phyloP scores from a whole-genome alignment of 805 yeast species.

The Debaryomyces castellii region DNA sequence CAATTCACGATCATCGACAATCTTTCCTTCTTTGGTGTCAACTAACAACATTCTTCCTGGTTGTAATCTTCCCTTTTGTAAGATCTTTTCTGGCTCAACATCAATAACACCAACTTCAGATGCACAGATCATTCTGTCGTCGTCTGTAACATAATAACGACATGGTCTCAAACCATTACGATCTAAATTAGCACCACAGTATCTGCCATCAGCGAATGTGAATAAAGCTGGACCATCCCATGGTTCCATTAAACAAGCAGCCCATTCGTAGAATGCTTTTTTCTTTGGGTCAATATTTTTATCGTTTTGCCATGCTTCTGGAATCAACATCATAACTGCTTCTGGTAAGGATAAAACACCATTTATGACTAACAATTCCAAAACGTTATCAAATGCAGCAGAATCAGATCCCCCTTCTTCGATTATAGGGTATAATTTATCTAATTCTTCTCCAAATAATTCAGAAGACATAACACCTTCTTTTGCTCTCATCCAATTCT shows the following conservation, averaged over 20 bases:
- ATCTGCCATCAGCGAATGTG: slow-evolving; percentile 95
- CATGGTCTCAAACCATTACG: slow-evolving; percentile 98
- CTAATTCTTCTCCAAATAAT: slow-evolving; percentile 88
- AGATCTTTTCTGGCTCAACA: slow-evolving; percentile 75
- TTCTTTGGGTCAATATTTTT: slow-evolving; percentile 83
- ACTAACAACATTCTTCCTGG: slow-evolving; percentile 97
- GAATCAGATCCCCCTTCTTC: slow-evolving; percentile 99
- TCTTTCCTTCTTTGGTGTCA: slow-evolving; percentile 88
- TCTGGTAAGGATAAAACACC: slow-evolving; percentile 93
- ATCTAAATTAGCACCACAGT: slow-evolving; percentile 97
- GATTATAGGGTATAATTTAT: slow-evolving; percentile 87
- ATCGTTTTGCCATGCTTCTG: slow-evolving; percentile 98
- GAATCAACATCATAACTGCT: slow-evolving; percentile 95
- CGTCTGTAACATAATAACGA: slow-evolving; percentile 92
- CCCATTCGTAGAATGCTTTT: slow-evolving; percentile 97
- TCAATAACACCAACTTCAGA: slow-evolving; percentile 98
- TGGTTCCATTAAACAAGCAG: slow-evolving; percentile 98
- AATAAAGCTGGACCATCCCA: slow-evolving; percentile 99
- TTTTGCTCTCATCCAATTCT: slow-evolving; percentile 98
- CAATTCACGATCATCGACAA: slow-evolving; percentile 90
- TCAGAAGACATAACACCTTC: slow-evolving; percentile 94
- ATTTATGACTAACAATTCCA: slow-evolving; percentile 86
- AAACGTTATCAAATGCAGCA: slow-evolving; percentile 94
- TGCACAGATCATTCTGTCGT: slow-evolving; percentile 94
- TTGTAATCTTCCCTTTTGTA: slow-evolving; percentile 89